These are phyloP conservation scores for Cantharellus cinnabarinus DNA, from an alignment of 768 basidiomycete species.

Conservation along the genomic window DNA sequence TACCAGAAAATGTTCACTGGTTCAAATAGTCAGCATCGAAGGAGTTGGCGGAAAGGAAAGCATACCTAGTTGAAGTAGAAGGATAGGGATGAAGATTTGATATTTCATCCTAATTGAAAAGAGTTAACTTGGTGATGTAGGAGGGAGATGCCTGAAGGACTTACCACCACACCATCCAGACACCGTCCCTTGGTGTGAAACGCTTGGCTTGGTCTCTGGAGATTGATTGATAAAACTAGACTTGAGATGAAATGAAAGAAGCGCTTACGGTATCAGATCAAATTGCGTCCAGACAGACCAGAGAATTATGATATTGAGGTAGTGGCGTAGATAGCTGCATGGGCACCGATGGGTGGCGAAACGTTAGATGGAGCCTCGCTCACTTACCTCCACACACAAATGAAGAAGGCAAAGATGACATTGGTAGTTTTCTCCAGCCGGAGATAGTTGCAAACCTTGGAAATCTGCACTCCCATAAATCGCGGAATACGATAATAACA, in stretches of 20 bases:
- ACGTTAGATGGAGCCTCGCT: not conserved
- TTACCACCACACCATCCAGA: conserved; percentile 44
- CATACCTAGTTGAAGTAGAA: conserved; percentile 35
- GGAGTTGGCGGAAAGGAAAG: not conserved
- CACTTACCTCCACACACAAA: conserved; percentile 64
- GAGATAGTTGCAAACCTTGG: conserved; percentile 75
- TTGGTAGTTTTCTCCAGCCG: conserved; percentile 42
- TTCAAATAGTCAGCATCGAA: not conserved
- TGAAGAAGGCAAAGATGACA: conserved; percentile 41
- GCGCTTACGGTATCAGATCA: conserved; percentile 52
- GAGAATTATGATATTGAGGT: conserved; percentile 67
- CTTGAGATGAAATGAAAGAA: not conserved
- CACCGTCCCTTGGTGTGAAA: conserved; percentile 43
- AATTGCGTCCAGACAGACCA: conserved; percentile 74
- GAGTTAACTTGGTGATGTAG: not conserved
- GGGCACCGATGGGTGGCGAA: conserved; percentile 18
- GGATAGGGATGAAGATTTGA: conserved; percentile 57
- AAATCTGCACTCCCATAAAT: not conserved
- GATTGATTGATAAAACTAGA: not conserved
- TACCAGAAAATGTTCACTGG: conserved; percentile 88
- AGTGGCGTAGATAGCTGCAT: conserved; percentile 80
- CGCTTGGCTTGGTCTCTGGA: conserved; percentile 17
- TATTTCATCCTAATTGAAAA: conserved; percentile 36
- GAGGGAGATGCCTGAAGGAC: not conserved
- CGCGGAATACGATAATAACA: not conserved